Base-by-base conservation (phyloP, 2,329 filamentous ascomycete genomes). In the Curvularia sp. region DNA sequence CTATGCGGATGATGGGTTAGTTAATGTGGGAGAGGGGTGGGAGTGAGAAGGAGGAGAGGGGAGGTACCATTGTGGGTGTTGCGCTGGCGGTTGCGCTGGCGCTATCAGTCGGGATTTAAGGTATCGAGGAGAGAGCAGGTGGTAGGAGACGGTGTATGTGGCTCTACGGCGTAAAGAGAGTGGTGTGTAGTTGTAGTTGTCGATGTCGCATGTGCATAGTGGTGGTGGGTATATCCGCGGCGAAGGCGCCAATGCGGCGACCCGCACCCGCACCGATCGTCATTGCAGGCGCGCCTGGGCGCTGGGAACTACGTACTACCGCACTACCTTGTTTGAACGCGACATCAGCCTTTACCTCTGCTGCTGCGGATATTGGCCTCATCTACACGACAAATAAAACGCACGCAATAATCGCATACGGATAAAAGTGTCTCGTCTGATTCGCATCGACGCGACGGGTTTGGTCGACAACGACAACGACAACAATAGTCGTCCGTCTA, bases 1-100 rank as follows among this genome's bases (percentile, higher is more conserved):
- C 95, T 18, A 18, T 97, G 35, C n/a, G 33, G 18, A 26, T 18
- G 3, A n/a, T 49, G 38, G 55, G 50, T 50, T 35, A 33, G 51
- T 57, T 24, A 18, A 18, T 18, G 18, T 18, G 18, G 31, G n/a
- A 13, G 12, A 5, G 10, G 8, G 3, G 3, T 35, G n/a, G n/a
- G 38, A n/a, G 24, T 44, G 24, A 30, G 28, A 31, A 5, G 24
- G 48, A 8, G 4, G 4, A 49, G 6, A n/a, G 26, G 20, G n/a
- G 5, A 44, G 10, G 26, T 55, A 67, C 65, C 67, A 69, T 68
- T 30, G 49, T 60, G 44, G 13, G 5, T 18, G 41, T 20, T 48
- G 33, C 18, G 38, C n/a, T 39, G n/a, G 1, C 38, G 43, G 18
- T 33, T 31, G 28, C 18, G 18, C 18, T 18, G 18, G 18, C 18